Conservation (phyloP, 1,139 yeast genomes). For the Suhomyces taliae region DNA sequence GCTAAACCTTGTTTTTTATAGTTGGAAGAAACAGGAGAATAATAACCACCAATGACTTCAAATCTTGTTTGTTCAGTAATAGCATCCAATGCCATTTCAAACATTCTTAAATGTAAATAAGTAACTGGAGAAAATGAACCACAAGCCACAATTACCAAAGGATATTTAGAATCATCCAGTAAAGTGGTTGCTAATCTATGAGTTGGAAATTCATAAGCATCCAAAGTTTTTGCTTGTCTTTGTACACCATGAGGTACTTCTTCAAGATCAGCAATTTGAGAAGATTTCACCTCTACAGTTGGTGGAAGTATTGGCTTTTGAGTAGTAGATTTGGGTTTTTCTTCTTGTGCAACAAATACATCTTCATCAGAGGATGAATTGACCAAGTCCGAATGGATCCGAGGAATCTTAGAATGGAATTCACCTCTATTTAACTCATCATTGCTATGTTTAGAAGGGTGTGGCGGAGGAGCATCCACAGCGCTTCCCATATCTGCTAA, state of each 20-base stretch:
- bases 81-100: constrained; percentile 98
- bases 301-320: constrained; percentile 35
- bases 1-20: constrained; percentile 94
- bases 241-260: constrained; percentile 94
- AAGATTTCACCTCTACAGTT: constrained; percentile 53
- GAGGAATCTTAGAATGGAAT: constrained; percentile 41
- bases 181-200: constrained; percentile 77
- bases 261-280: constrained; percentile 88
- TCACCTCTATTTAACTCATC: constrained; percentile 14
- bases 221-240: constrained; percentile 74
- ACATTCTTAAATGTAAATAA: constrained; percentile 91
- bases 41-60: constrained; percentile 95
- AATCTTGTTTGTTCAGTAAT: constrained; percentile 88
- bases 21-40: constrained; percentile 95
- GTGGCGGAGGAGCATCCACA: constrained; percentile 73
- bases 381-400: constrained; percentile 42
- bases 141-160: constrained; percentile 93
- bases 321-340: background rate
- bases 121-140: constrained; percentile 97
- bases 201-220: constrained; percentile 75
- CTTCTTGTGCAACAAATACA: constrained; percentile 7
- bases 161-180: constrained; percentile 75
- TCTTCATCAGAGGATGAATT: constrained; percentile 37
- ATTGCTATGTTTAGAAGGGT: constrained; percentile 31
- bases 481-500: constrained; percentile 72